Conservation (phyloP, 257 asterid genomes). For the Solanum arcanum region DNA sequence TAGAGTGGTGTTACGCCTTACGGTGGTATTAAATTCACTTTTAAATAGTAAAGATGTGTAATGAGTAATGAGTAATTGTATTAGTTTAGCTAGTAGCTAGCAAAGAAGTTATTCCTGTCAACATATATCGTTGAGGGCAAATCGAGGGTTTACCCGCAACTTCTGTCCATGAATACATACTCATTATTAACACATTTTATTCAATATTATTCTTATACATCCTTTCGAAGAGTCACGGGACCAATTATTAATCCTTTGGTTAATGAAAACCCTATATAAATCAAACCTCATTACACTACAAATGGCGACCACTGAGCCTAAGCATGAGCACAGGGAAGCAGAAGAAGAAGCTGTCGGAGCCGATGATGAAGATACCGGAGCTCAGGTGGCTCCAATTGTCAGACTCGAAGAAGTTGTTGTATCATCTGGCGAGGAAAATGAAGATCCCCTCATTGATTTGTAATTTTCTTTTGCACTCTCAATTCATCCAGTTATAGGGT, state of each 20-base stretch:
- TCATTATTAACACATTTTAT: too few species aligned
- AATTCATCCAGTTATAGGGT: constrained; percentile 4
- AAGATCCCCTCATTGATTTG: constrained; percentile 37
- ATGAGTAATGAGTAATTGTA: too few species aligned
- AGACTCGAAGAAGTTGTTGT: constrained; percentile 39
- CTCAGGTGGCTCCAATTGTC: constrained; percentile 53
- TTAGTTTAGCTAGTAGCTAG: too few species aligned
- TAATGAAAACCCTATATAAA: neutral
- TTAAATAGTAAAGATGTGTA: too few species aligned
- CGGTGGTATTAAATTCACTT: too few species aligned
- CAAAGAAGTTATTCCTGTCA: too few species aligned
- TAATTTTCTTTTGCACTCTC: neutral
- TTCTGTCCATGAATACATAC: too few species aligned
- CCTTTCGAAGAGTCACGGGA: too few species aligned
- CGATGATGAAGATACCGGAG: constrained; percentile 57
- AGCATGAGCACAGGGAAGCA: constrained; percentile 23
- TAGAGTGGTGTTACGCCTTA: too few species aligned
- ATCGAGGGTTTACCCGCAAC: too few species aligned
- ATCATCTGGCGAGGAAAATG: constrained; percentile 50
- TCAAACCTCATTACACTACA: neutral
- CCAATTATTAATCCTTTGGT: neutral
- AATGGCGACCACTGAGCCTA: constrained; percentile 35
- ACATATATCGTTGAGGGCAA: too few species aligned
- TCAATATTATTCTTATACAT: too few species aligned
- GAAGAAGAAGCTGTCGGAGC: constrained; percentile 23